A percentile compares a stretch with the other conserved stretches of the same genome.
These are phyloP conservation scores for Entonaema liquescens DNA, from an alignment of 495 filamentous ascomycete genomes.

Conservation along the genomic window DNA sequence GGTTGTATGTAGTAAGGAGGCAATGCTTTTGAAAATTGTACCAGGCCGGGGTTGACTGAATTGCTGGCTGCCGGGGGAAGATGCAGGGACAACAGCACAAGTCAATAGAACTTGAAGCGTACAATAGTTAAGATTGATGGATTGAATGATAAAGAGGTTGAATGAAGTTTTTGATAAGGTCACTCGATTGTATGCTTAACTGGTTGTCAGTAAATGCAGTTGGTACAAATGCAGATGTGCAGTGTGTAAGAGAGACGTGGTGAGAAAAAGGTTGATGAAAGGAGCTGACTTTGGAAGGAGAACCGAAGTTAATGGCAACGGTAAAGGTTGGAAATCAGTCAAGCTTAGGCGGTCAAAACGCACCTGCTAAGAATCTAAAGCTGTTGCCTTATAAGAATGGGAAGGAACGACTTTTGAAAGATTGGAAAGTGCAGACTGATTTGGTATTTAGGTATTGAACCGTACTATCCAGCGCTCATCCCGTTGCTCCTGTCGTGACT, in stretches of 20 bases:
- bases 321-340: not conserved
- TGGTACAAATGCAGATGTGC: not conserved
- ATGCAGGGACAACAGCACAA: not conserved
- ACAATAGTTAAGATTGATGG: not conserved
- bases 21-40: constrained; percentile 16
- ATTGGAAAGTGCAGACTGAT: not conserved
- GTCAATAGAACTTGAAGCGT: not conserved
- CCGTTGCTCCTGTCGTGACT: not conserved
- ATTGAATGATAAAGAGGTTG: not conserved
- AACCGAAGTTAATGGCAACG: not conserved
- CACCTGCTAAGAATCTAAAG: not conserved
- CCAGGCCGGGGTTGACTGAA: constrained; percentile 1
- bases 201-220: constrained; percentile 5
- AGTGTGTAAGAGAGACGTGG: constrained; percentile 23
- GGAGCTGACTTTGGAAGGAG: constrained; percentile 16
- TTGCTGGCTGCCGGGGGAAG: constrained; percentile 6
- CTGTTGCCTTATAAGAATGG: not conserved
- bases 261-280: constrained; percentile 33
- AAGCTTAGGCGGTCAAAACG: not conserved
- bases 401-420: not conserved
- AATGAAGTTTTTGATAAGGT: not conserved
- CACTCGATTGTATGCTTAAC: not conserved
- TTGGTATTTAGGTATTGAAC: not conserved
- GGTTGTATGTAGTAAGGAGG: constrained; percentile 10
- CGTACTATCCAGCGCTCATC: not conserved